Percentiles rank a stretch among this genome's conserved stretches.
These are phyloP conservation scores for Colletotrichum sp. DNA, from an alignment of 2,329 filamentous ascomycete genomes.

Conservation along the genomic window DNA sequence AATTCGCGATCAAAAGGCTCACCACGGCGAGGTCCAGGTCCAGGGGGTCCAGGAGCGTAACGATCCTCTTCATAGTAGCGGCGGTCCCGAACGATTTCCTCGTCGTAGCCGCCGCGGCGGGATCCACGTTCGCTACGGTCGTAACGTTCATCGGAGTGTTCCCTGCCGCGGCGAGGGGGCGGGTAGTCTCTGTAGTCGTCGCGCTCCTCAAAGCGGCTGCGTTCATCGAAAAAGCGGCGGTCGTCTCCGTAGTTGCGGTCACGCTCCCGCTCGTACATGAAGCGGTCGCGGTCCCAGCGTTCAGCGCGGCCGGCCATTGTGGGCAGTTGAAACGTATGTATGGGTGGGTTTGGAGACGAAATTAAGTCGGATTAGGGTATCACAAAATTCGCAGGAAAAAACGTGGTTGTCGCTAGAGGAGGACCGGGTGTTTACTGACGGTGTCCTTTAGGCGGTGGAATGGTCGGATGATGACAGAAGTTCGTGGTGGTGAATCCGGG, in stretches of 20 bases:
- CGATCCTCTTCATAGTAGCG: conserved; percentile 62
- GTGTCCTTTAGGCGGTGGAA: neutral
- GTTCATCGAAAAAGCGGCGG: conserved; percentile 51
- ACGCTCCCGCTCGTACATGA: conserved; percentile 44
- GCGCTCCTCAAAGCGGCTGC: conserved; percentile 18
- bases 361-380: conserved; percentile 2
- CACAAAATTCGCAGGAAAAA: neutral
- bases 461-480: conserved; percentile 10
- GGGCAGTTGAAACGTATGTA: neutral
- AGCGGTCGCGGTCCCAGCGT: conserved; percentile 63
- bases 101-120: conserved; percentile 48
- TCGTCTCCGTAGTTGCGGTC: conserved; percentile 57
- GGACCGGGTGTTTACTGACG: neutral
- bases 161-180: conserved; percentile 41
- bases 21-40: conserved; percentile 32
- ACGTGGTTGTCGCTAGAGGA: neutral
- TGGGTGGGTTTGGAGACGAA: neutral
- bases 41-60: conserved; percentile 24
- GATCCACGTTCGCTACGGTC: conserved; percentile 41
- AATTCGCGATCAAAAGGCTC: conserved; percentile 40
- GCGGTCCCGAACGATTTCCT: conserved; percentile 52
- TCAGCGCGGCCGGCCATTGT: conserved; percentile 37
- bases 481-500: neutral
- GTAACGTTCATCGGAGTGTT: conserved; percentile 55
- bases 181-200: conserved; percentile 19